Evolutionary conservation across 805 yeast species (phyloP).

Genomic region (Myxozyma monticola): DNA sequence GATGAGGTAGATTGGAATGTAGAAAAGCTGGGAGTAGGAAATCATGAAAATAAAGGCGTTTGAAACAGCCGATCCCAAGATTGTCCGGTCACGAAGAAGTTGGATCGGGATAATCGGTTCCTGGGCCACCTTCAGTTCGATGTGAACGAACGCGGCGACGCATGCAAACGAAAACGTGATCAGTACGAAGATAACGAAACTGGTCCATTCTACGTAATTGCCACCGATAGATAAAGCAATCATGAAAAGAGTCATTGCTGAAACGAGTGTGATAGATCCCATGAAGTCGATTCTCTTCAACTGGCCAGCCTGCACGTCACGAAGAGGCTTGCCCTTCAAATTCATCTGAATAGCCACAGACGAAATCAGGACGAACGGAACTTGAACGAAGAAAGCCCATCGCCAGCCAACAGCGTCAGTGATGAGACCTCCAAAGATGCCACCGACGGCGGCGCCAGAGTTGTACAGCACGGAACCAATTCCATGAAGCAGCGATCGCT

Average conservation of each 20-base stretch:
- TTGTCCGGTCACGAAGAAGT: constrained; percentile 58
- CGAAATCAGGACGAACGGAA: constrained; percentile 44
- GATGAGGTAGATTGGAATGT: constrained; percentile 66
- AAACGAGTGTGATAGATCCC: constrained; percentile 64
- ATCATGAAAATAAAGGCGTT: constrained; percentile 74
- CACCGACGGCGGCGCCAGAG: constrained; percentile 74
- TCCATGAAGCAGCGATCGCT: constrained; percentile 83
- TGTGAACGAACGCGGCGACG: constrained; percentile 48
- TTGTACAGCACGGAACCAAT: constrained; percentile 74
- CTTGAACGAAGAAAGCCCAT: constrained; percentile 45
- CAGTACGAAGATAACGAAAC: constrained; percentile 44
- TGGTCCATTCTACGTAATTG: constrained; percentile 50
- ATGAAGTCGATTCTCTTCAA: constrained; percentile 62
- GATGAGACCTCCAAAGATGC: constrained; percentile 55
- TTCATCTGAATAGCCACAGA: constrained; percentile 38
- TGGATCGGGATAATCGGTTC: constrained; percentile 71
- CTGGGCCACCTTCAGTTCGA: constrained; percentile 52
- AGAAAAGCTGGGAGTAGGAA: constrained; percentile 61
- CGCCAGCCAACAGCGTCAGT: constrained; percentile 65
- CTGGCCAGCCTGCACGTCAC: constrained; percentile 43
- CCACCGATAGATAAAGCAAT: constrained; percentile 69
- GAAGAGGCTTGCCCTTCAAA: constrained; percentile 26
- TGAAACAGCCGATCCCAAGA: constrained; percentile 62
- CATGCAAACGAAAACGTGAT: constrained; percentile 40
- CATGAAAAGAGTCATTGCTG: constrained; percentile 59